These are phyloP conservation scores for Ulota crispa DNA, from an alignment of 225 moss, liverwort and hornwort species.

Conservation along the genomic window DNA sequence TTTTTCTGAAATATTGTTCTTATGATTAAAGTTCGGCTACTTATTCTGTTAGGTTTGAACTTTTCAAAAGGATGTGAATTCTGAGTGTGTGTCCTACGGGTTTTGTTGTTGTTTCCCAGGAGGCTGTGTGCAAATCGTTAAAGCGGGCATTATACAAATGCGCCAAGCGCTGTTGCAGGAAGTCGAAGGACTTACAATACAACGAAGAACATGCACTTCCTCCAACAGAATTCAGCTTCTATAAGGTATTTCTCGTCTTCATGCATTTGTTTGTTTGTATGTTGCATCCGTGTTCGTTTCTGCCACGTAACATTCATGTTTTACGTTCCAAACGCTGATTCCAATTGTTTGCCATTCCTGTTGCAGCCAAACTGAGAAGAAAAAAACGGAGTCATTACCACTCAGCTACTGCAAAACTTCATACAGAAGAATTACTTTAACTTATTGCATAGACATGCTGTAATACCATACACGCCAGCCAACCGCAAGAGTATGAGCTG, in stretches of 20 bases:
- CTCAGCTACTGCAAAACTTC: background rate
- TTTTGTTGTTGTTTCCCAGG: slow-evolving; percentile 20
- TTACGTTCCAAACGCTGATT: background rate
- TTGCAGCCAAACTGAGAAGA: slow-evolving; percentile 15
- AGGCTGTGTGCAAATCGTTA: slow-evolving; percentile 55
- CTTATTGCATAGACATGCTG: slow-evolving; percentile 9
- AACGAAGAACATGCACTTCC: slow-evolving; percentile 23
- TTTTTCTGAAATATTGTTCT: background rate
- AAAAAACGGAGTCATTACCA: background rate
- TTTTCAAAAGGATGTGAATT: background rate
- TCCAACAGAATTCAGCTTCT: slow-evolving; percentile 51
- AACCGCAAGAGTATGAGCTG: slow-evolving; percentile 18
- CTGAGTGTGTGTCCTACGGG: background rate
- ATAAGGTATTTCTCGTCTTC: slow-evolving; percentile 29
- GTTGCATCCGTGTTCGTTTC: background rate
- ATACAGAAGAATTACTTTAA: background rate
- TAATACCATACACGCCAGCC: slow-evolving; percentile 32
- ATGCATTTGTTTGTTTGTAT: background rate
- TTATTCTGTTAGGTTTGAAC: background rate
- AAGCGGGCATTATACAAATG: slow-evolving; percentile 52
- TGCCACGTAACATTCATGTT: background rate
- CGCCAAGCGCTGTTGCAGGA: slow-evolving; percentile 50
- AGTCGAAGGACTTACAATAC: slow-evolving; percentile 25
- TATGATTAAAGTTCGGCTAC: background rate
- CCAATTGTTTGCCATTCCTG: background rate